Evolutionary conservation across 2,329 filamentous ascomycete species (phyloP).

Genomic region (Aspergillus floridensis): DNA sequence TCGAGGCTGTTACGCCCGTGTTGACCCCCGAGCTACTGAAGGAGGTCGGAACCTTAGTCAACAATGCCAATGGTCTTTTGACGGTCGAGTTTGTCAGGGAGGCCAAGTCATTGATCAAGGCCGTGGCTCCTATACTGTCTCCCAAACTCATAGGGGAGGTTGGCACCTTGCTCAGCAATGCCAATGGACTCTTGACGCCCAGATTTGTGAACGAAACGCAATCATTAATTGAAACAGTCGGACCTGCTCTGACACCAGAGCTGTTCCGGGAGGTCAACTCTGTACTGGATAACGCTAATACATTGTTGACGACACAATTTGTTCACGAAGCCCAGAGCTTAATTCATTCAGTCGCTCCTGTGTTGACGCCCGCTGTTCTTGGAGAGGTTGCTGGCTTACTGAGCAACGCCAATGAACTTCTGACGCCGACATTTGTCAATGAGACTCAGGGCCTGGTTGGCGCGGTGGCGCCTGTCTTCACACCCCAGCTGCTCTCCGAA

Average conservation of each 20-base stretch:
- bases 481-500: constrained; percentile 20
- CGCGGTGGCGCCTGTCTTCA: constrained; percentile 19
- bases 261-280: constrained; percentile 25
- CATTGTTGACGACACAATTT: constrained; percentile 32
- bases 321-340: constrained; percentile 25
- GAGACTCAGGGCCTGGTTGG: constrained; percentile 20
- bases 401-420: constrained; percentile 22
- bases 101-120: constrained; percentile 20
- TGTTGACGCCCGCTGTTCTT: constrained; percentile 25
- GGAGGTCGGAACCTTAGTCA: constrained; percentile 18
- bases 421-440: constrained; percentile 22
- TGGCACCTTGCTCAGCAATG: constrained; percentile 20
- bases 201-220: constrained; percentile 30
- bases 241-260: constrained; percentile 24
- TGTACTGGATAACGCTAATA: constrained; percentile 26
- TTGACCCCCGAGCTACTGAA: constrained; percentile 27
- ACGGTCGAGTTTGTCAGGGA: constrained; percentile 30
- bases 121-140: constrained; percentile 18
- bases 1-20: constrained; percentile 26
- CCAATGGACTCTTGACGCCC: constrained; percentile 31
- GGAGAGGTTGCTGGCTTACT: constrained; percentile 20
- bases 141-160: constrained; percentile 22
- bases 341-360: constrained; percentile 20
- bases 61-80: constrained; percentile 30
- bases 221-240: constrained; percentile 21